Evolutionary conservation across 352 stramenopile species (phyloP), one percentile per base, ranked within the genome.

Genomic region (Paralagenidium karlingii): DNA sequence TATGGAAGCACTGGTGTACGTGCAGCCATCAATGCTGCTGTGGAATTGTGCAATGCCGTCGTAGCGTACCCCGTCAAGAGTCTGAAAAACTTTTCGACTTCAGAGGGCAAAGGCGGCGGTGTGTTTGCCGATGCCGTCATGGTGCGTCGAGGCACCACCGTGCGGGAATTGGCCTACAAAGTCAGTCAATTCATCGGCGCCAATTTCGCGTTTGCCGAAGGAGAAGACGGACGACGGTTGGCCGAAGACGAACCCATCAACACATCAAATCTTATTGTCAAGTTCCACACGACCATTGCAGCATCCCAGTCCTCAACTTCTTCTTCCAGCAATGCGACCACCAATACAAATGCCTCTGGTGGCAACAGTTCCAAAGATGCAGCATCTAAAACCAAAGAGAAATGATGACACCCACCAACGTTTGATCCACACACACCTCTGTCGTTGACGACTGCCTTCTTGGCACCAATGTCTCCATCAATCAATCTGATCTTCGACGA

Each of bases 1-100:
- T 90, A 84, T 42, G 76, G 78, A 19, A 87, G 75, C 41, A 78
- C 81, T 7, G 81, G 79, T 19, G 81, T 94, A 36, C 77, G 75
- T 28, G 68, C 64, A 9, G 79, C 79, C n/a, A 87, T 94, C 47
- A 86, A 93, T 37, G 70, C 76, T 3, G 81, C 79, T 3, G 81
- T 94, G 24, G 70, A 86, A 39, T 49, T 89, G 3, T 81, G 65
- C 21, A 71, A 90, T 51, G 71, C 77, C 19, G 75, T 89, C 2
- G 71, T 91, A 1, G 75, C 74, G 22, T 93, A 93, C 51, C 80
- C 80, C 0, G 77, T 93, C 37, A 86, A 84, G 50, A 91, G 76
- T 25, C 63, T 88, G 34, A 91, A 87, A 53, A 89, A 79, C 45
- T 88, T 88, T 20, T 20, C 20, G 3, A 61, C 73, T 2, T 86